phyloP scores from a whole-genome alignment of 805 yeast genomes.

The Schizosaccharomyces octosporus region DNA sequence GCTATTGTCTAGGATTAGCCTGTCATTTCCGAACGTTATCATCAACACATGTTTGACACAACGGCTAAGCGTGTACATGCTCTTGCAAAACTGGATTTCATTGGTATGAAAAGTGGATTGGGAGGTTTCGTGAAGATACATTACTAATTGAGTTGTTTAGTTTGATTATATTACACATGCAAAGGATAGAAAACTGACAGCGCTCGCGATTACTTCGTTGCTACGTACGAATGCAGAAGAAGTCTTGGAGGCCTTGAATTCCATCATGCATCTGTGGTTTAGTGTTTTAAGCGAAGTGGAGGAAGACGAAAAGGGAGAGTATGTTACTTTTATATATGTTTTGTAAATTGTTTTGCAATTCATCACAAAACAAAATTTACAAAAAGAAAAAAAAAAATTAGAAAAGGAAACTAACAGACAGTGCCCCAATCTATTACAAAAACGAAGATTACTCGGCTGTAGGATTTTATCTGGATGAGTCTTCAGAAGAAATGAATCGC shows the following conservation, averaged over 20 bases:
- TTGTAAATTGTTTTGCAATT: conserved; percentile 4
- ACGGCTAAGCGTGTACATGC: not conserved
- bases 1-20: not conserved
- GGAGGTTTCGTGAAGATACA: conserved; percentile 8
- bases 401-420: conserved; percentile 3
- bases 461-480: not conserved
- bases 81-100: not conserved
- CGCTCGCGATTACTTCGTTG: conserved; percentile 35
- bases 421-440: not conserved
- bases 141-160: conserved; percentile 6
- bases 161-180: conserved; percentile 43
- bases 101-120: not conserved
- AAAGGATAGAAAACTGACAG: conserved; percentile 41
- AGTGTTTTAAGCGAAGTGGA: conserved; percentile 49
- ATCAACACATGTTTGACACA: not conserved
- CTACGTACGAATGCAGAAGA: conserved; percentile 17
- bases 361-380: too few species aligned
- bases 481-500: not conserved
- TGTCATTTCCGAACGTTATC: not conserved
- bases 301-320: conserved; percentile 32
- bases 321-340: conserved; percentile 4
- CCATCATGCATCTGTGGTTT: conserved; percentile 21
- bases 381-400: not conserved
- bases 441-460: not conserved
- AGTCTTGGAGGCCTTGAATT: conserved; percentile 13